These are phyloP conservation scores for Cordyceps pruinosa DNA, from an alignment of 2,329 filamentous ascomycete species.

Conservation along the genomic window DNA sequence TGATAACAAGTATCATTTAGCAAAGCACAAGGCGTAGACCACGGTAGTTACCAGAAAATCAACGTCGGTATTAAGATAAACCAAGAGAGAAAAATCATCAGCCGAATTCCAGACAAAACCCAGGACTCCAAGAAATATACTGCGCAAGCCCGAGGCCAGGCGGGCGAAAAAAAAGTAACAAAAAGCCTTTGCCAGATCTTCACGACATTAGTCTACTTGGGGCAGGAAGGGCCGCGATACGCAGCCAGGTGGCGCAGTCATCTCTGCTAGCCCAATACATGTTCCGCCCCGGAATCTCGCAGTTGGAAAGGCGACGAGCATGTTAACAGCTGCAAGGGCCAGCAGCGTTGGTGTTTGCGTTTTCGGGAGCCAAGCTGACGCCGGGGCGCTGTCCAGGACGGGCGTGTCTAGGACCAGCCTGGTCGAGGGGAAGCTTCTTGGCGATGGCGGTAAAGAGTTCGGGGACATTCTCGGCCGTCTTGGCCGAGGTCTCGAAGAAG, in stretches of 20 bases:
- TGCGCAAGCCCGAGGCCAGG: constrained; percentile 22
- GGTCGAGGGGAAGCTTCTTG: constrained; percentile 94
- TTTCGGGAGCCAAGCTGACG: constrained; percentile 51
- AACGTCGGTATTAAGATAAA: constrained; percentile 18
- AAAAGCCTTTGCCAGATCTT: neutral
- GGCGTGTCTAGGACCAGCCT: constrained; percentile 84
- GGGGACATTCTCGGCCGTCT: constrained; percentile 91
- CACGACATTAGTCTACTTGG: constrained; percentile 8
- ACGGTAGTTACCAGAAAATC: constrained; percentile 6
- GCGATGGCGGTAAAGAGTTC: constrained; percentile 97
- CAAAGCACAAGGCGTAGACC: neutral
- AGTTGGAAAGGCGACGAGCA: neutral
- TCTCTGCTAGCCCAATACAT: constrained; percentile 1
- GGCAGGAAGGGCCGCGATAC: neutral
- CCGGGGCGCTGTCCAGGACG: constrained; percentile 56
- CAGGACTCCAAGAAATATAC: constrained; percentile 36
- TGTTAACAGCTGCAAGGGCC: constrained; percentile 51
- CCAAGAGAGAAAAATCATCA: constrained; percentile 28
- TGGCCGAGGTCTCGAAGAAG: constrained; percentile 98
- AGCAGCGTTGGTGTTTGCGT: constrained; percentile 48
- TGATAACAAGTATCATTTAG: neutral
- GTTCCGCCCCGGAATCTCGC: neutral
- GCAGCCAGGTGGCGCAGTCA: neutral
- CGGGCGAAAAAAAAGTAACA: constrained; percentile 11
- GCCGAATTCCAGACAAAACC: constrained; percentile 31